Evolutionary conservation across 2,329 filamentous ascomycete genomes (phyloP).

Genomic region (Geoglossum cookeanum): DNA sequence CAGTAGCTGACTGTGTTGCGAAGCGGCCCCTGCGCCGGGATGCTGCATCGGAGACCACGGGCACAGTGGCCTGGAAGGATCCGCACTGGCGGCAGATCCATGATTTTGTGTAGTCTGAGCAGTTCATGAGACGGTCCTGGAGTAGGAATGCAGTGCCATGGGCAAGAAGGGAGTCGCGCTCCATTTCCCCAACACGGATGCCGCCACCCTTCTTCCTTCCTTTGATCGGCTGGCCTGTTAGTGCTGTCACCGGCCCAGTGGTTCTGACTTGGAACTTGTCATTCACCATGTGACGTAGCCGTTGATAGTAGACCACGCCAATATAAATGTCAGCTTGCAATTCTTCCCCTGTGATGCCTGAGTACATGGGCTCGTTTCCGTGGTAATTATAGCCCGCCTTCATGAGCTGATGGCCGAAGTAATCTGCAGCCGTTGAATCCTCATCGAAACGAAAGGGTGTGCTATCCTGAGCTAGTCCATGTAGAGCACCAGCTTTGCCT

Average conservation of each 20-base stretch:
- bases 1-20: constrained; percentile 15
- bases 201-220: constrained; percentile 89
- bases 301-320: constrained; percentile 94
- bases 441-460: constrained; percentile 93
- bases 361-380: constrained; percentile 98
- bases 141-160: constrained; percentile 90
- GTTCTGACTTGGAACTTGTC: constrained; percentile 98
- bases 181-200: constrained; percentile 99
- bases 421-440: constrained; percentile 77
- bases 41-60: constrained; percentile 37
- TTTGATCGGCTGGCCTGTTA: constrained; percentile 93
- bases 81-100: constrained; percentile 85
- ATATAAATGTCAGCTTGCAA: constrained; percentile 91
- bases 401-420: constrained; percentile 88
- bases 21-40: constrained; percentile 13
- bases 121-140: constrained; percentile 92
- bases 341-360: constrained; percentile 86
- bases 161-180: constrained; percentile 82
- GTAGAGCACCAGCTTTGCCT: constrained; percentile 82
- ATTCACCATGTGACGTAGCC: constrained; percentile 97
- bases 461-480: constrained; percentile 88
- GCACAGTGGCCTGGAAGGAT: constrained; percentile 75
- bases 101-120: constrained; percentile 75
- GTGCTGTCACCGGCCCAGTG: constrained; percentile 73
- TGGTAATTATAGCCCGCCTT: constrained; percentile 96